Evolutionary conservation across 2,329 filamentous ascomycete genomes (phyloP).

Genomic region (Aspergillus sp.): DNA sequence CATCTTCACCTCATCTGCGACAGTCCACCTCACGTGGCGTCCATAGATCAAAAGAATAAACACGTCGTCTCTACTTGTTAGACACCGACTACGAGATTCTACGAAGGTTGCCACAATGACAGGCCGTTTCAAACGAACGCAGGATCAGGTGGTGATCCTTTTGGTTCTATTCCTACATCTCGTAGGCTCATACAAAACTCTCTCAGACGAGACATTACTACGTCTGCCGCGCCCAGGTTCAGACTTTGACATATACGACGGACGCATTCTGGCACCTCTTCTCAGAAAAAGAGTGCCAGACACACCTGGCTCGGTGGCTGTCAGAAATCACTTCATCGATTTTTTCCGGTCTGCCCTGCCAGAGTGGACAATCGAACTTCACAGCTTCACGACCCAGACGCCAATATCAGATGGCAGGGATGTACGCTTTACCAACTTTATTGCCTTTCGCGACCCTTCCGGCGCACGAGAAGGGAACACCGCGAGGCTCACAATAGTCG

Average conservation of each 20-base stretch:
- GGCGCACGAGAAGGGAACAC: constrained; percentile 73
- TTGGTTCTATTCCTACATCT: not conserved
- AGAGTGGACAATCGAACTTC: constrained; percentile 74
- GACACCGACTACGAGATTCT: too few relatives aligned
- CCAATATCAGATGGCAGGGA: constrained; percentile 58
- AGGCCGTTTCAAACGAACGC: too few relatives aligned
- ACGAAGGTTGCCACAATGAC: too few relatives aligned
- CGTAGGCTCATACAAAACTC: not conserved
- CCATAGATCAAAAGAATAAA: too few relatives aligned
- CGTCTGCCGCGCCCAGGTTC: constrained; percentile 67
- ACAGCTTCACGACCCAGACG: constrained; percentile 65
- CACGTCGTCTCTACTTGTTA: too few relatives aligned
- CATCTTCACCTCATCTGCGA: too few relatives aligned
- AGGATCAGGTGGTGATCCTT: not conserved
- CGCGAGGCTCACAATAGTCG: constrained; percentile 77
- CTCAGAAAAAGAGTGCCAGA: constrained; percentile 84
- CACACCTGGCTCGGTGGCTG: constrained; percentile 69
- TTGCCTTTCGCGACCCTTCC: constrained; percentile 83
- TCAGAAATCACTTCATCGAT: constrained; percentile 69
- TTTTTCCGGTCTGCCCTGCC: constrained; percentile 52
- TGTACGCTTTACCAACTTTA: constrained; percentile 81
- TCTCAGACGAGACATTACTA: constrained; percentile 73
- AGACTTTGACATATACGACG: constrained; percentile 75
- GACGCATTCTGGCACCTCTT: constrained; percentile 78
- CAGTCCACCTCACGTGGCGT: not conserved